Percentiles rank a stretch among this genome's conserved stretches.
phyloP scores from a whole-genome alignment of 2,329 filamentous ascomycete species.

The Pseudocercospora eumusae region DNA sequence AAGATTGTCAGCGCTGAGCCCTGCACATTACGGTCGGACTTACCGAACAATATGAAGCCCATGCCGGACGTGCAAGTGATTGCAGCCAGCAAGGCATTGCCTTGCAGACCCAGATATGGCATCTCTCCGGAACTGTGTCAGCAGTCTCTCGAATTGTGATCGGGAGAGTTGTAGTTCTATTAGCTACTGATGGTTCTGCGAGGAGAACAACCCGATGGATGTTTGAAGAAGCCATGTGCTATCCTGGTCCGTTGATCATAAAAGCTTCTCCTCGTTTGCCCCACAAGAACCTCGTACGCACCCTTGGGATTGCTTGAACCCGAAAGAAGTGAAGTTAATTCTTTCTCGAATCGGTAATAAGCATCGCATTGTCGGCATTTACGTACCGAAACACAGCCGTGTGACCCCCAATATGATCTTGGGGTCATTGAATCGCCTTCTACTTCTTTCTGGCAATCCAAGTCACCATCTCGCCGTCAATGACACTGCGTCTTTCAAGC shows the following conservation, averaged over 20 bases:
- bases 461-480: slow-evolving; percentile 26
- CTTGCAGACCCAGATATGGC: not conserved
- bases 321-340: not conserved
- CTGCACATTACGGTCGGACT: not conserved
- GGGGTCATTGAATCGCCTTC: not conserved
- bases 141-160: not conserved
- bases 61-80: not conserved
- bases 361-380: not conserved
- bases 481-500: slow-evolving; percentile 15
- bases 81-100: not conserved
- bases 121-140: not conserved
- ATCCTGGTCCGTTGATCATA: not conserved
- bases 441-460: slow-evolving; percentile 26
- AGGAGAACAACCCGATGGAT: not conserved
- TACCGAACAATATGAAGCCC: not conserved
- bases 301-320: not conserved
- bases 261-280: not conserved
- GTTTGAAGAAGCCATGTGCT: not conserved
- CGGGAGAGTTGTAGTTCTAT: not conserved
- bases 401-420: not conserved
- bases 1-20: not conserved
- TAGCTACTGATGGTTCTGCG: not conserved
- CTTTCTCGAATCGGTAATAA: not conserved
- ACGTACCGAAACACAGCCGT: not conserved
- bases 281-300: not conserved